A percentile compares a stretch with the other conserved stretches of the same genome.
phyloP scores from a whole-genome alignment of 495 filamentous ascomycete species.

The Achaetomiella virescens region DNA sequence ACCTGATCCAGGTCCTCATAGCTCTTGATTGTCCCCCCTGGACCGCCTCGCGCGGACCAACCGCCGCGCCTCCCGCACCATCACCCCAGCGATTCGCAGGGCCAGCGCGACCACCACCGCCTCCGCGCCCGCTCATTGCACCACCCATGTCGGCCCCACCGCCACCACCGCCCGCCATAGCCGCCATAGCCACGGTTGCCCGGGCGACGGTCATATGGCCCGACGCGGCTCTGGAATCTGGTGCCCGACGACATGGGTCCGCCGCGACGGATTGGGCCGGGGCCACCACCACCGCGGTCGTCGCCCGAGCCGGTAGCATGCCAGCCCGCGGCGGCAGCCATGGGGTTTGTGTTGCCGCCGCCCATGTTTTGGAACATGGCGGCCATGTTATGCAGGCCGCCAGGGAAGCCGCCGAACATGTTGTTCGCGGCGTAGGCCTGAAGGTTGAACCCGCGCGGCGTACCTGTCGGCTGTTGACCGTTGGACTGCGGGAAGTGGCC shows the following conservation, averaged over 20 bases:
- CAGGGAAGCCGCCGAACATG: slow-evolving; percentile 49
- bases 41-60: slow-evolving; percentile 78
- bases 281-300: slow-evolving; percentile 33
- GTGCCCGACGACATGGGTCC: slow-evolving; percentile 33
- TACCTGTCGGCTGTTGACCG: slow-evolving; percentile 68
- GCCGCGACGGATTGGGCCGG: slow-evolving; percentile 43
- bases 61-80: slow-evolving; percentile 58
- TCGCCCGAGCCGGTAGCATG: slow-evolving; percentile 30
- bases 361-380: slow-evolving; percentile 53
- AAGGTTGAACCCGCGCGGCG: slow-evolving; percentile 86
- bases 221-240: slow-evolving; percentile 42
- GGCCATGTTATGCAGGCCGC: slow-evolving; percentile 16
- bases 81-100: slow-evolving; percentile 56
- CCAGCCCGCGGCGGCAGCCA: slow-evolving; percentile 41
- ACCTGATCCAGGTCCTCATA: slow-evolving; percentile 94
- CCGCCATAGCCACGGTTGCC: slow-evolving; percentile 36
- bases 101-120: slow-evolving; percentile 42
- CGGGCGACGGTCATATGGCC: slow-evolving; percentile 47
- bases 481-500: slow-evolving; percentile 82
- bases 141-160: slow-evolving; percentile 23
- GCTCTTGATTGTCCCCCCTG: slow-evolving; percentile 88
- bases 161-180: slow-evolving; percentile 21
- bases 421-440: slow-evolving; percentile 51
- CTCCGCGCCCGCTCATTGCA: too few species aligned
- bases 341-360: slow-evolving; percentile 35